These are phyloP conservation scores for Magnolia kwangsiensis DNA, from an alignment of 164 flowering plant genomes.

Conservation along the genomic window DNA sequence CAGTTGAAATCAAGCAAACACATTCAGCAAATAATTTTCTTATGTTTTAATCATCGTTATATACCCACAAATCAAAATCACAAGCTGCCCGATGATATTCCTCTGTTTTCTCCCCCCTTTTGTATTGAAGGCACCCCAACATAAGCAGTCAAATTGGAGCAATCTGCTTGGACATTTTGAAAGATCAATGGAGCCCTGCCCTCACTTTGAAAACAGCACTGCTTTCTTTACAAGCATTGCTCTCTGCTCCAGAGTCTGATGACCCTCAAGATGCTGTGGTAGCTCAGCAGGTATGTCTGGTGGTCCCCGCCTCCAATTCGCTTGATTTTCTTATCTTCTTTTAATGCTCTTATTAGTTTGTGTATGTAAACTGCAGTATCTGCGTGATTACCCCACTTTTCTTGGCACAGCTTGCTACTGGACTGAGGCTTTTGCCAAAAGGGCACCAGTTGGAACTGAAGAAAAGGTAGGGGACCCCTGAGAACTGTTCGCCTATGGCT, in stretches of 20 bases:
- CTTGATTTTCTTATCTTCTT: constrained; percentile 1
- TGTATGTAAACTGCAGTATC: constrained; percentile 50
- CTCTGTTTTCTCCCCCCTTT: neutral
- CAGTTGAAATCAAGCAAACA: too few relatives aligned
- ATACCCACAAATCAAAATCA: too few relatives aligned
- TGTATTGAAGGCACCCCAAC: constrained; percentile 71
- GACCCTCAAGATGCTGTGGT: constrained; percentile 99
- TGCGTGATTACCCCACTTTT: constrained; percentile 73
- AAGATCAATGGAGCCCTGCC: constrained; percentile 99
- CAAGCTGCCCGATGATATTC: too few relatives aligned
- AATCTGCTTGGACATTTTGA: constrained; percentile 91
- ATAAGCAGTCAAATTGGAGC: constrained; percentile 63
- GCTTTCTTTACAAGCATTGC: constrained; percentile 89
- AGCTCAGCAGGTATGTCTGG: constrained; percentile 71
- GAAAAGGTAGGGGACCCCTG: constrained; percentile 60
- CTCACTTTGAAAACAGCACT: constrained; percentile 94
- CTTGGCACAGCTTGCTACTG: constrained; percentile 91
- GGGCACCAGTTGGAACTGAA: constrained; percentile 66
- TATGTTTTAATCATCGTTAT: too few relatives aligned
- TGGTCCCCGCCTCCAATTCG: neutral
- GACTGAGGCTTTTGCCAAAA: constrained; percentile 93
- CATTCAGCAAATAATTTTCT: too few relatives aligned
- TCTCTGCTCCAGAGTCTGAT: constrained; percentile 90
- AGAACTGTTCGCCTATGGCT: neutral
- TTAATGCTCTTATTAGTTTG: neutral